Evolutionary conservation across 1,139 yeast genomes (phyloP).

Genomic region (Candida tropicalis): DNA sequence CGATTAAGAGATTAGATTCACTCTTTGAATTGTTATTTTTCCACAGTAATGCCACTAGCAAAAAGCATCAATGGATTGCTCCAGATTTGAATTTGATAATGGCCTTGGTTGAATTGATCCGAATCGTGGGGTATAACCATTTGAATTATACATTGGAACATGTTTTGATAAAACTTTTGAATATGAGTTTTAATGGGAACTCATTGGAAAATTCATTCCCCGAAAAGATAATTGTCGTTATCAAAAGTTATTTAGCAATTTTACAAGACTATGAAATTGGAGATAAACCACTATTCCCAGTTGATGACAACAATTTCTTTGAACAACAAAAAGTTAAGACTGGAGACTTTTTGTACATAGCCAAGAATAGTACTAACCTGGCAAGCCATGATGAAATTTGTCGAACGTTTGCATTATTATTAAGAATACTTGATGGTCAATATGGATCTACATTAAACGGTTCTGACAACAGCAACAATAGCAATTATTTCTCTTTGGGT

Average conservation of each 20-base stretch:
- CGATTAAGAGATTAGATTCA: slow-evolving; percentile 58
- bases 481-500: slow-evolving; percentile 17
- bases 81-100: slow-evolving; percentile 63
- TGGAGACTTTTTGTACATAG: slow-evolving; percentile 39
- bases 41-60: slow-evolving; percentile 36
- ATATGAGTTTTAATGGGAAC: slow-evolving; percentile 55
- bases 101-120: slow-evolving; percentile 69
- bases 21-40: slow-evolving; percentile 61
- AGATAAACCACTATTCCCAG: slow-evolving; percentile 75
- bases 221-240: slow-evolving; percentile 70
- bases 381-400: slow-evolving; percentile 77
- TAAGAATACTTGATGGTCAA: slow-evolving; percentile 60
- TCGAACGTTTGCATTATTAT: slow-evolving; percentile 57
- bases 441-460: slow-evolving; percentile 50
- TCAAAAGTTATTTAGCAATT: slow-evolving; percentile 70
- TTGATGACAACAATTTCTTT: slow-evolving; percentile 45
- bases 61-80: slow-evolving; percentile 73
- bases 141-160: slow-evolving; percentile 80
- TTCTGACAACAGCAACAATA: slow-evolving; percentile 26
- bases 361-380: slow-evolving; percentile 47
- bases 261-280: slow-evolving; percentile 61
- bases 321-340: slow-evolving; percentile 12
- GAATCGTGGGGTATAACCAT: slow-evolving; percentile 79
- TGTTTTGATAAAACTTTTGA: slow-evolving; percentile 64
- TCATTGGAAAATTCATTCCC: slow-evolving; percentile 64